Conservation (phyloP, 306 rosid species). For the peach (Prunus persica) region Prunus_persica_NCBIv2 NC_034011.1:19021001-19021500, state of each 20-base stretch:
- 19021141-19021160: conserved; percentile 36
- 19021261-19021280: conserved; percentile 48
- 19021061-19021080: conserved; percentile 39
- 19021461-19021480: too few relatives aligned
- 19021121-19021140: conserved; percentile 33
- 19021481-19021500: too few relatives aligned
- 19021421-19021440: neutral
- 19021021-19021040: conserved; percentile 24
- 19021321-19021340: conserved; percentile 44
- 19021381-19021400: conserved; percentile 41
- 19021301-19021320: conserved; percentile 49
- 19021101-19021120: conserved; percentile 48
- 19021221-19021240: conserved; percentile 47
- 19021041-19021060: conserved; percentile 48
- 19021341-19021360: conserved; percentile 39
- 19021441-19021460: too few relatives aligned
- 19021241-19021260: conserved; percentile 51
- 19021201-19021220: conserved; percentile 30
- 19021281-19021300: conserved; percentile 56
- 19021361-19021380: conserved; percentile 43
- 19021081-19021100: conserved; percentile 53
- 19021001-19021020: neutral
- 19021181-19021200: neutral
- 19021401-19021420: conserved; percentile 10
- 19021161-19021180: conserved; percentile 6